phyloP scores from a whole-genome alignment of 306 rosid genomes.

The Boehmeria nivea region DNA sequence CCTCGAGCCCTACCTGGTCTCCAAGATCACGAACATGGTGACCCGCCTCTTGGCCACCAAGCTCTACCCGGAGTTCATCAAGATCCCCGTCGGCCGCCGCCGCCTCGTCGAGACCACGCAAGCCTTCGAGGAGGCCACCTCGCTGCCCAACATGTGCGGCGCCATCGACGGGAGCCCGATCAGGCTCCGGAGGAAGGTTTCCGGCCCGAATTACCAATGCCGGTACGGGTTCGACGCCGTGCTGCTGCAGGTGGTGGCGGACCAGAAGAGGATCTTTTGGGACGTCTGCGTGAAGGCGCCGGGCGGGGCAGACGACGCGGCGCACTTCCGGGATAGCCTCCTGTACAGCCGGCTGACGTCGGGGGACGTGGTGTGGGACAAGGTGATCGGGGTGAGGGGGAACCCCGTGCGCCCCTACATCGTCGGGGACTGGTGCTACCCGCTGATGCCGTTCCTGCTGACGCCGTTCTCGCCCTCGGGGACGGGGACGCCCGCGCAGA shows the following conservation, averaged over 20 bases:
- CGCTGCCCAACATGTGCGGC: conserved; percentile 89
- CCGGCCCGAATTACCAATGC: conserved; percentile 40
- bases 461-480: conserved; percentile 66
- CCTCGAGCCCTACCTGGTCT: conserved; percentile 85
- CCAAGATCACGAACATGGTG: conserved; percentile 95
- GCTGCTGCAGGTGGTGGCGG: conserved; percentile 84
- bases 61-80: conserved; percentile 78
- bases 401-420: conserved; percentile 72
- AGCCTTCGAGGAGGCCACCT: conserved; percentile 74
- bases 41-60: conserved; percentile 90
- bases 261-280: conserved; percentile 87
- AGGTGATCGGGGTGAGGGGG: conserved; percentile 51
- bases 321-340: conserved; percentile 72
- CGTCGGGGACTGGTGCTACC: conserved; percentile 91
- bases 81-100: conserved; percentile 73
- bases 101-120: conserved; percentile 68
- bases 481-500: conserved; percentile 79
- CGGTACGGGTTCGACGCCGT: conserved; percentile 57
- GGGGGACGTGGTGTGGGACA: conserved; percentile 74
- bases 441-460: conserved; percentile 59
- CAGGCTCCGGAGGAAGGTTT: conserved; percentile 32
- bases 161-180: conserved; percentile 75
- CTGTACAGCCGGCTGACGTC: conserved; percentile 59
- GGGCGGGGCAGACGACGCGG: conserved; percentile 68
- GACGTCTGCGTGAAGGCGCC: conserved; percentile 88